Conservation (phyloP, 805 yeast species). For the Isabelozyma gotoi region DNA sequence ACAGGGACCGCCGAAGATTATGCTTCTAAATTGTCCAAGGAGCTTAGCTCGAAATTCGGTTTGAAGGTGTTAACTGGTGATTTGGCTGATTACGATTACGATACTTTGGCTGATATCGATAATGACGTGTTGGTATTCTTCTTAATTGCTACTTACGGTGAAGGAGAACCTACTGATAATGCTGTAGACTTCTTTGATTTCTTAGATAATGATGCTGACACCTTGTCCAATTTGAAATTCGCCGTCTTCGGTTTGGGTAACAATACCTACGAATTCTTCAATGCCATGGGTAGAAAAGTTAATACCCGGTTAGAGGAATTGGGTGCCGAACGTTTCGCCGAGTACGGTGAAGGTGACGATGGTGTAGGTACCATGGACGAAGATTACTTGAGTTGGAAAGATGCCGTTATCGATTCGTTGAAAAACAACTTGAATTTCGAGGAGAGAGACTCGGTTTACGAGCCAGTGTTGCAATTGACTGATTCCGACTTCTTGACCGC, state of each 20-base stretch:
- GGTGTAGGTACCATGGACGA: constrained; percentile 94
- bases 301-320: constrained; percentile 51
- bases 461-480: constrained; percentile 58
- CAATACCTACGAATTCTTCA: constrained; percentile 89
- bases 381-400: constrained; percentile 93
- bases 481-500: constrained; percentile 30
- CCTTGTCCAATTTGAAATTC: constrained; percentile 58
- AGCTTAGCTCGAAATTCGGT: constrained; percentile 77
- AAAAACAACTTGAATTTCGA: constrained; percentile 63
- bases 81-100: constrained; percentile 84
- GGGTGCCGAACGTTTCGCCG: constrained; percentile 73
- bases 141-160: constrained; percentile 92
- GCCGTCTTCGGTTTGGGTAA: constrained; percentile 92
- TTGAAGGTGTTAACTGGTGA: constrained; percentile 84
- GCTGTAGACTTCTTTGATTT: constrained; percentile 77
- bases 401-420: constrained; percentile 63
- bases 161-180: constrained; percentile 97
- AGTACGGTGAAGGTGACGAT: constrained; percentile 91
- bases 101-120: constrained; percentile 65
- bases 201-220: constrained; percentile 58
- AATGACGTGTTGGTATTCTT: constrained; percentile 59
- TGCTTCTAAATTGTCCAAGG: constrained; percentile 87
- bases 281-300: constrained; percentile 72
- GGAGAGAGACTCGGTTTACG: constrained; percentile 78
- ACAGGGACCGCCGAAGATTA: constrained; percentile 99